Evolutionary conservation across 139 green algal species (phyloP).

Genomic region (Chlorella ohadii): DNA sequence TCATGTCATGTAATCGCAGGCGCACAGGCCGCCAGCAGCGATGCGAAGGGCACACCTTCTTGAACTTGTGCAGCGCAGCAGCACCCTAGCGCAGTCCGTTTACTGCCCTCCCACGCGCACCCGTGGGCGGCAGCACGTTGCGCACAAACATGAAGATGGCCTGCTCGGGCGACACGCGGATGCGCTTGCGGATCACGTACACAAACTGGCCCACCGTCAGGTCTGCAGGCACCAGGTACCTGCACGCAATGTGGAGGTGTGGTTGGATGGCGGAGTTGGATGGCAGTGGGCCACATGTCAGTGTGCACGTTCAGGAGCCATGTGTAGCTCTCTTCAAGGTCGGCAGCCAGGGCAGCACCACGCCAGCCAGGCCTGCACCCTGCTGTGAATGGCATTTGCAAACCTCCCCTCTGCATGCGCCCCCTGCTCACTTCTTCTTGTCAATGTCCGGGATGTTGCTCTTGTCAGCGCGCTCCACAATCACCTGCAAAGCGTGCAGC

Average conservation of each 20-base stretch:
- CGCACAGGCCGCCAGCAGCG: too few species aligned
- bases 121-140: conserved; percentile 95
- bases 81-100: too few species aligned
- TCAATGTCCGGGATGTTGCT: conserved; percentile 99
- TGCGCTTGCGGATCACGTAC: conserved; percentile 99
- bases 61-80: too few species aligned
- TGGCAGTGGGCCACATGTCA: too few species aligned
- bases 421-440: conserved; percentile 99
- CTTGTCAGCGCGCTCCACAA: conserved; percentile 96
- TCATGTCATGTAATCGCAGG: too few species aligned
- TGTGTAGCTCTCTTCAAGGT: too few species aligned
- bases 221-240: conserved; percentile 98
- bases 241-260: conserved; percentile 34
- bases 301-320: too few species aligned
- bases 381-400: too few species aligned
- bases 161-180: conserved; percentile 96
- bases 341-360: too few species aligned
- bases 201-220: conserved; percentile 99
- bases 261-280: background rate
- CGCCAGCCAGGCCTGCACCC: too few species aligned
- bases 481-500: conserved; percentile 79
- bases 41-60: too few species aligned
- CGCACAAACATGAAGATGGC: conserved; percentile 99
- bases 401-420: too few species aligned
- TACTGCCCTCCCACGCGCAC: conserved; percentile 50